A percentile compares a stretch with the other conserved stretches of the same genome.
Conservation (phyloP, 2,329 filamentous ascomycete species). For the Fusarium sp. region DNA sequence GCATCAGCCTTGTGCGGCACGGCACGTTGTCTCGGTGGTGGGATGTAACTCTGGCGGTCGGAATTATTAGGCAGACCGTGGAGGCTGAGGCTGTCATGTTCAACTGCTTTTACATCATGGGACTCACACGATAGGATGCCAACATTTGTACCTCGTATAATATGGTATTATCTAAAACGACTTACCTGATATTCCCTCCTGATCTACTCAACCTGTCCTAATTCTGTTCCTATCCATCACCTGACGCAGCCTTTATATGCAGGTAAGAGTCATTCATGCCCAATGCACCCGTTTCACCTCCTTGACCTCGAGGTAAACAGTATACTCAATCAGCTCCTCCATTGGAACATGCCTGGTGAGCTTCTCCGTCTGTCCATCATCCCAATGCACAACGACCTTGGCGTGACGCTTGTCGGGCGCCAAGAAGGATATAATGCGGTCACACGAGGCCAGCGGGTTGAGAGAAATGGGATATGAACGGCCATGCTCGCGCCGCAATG, state of each 20-base stretch:
- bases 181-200: background rate
- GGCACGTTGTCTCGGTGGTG: constrained; percentile 15
- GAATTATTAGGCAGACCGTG: constrained; percentile 38
- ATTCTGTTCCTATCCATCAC: constrained; percentile 1
- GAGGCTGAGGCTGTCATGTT: constrained; percentile 34
- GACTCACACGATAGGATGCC: constrained; percentile 12
- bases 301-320: constrained; percentile 41
- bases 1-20: constrained; percentile 39
- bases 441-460: constrained; percentile 18
- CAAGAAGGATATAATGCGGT: constrained; percentile 39
- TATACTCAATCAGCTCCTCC: constrained; percentile 35
- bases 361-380: constrained; percentile 38
- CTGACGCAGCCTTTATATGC: constrained; percentile 9
- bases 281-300: constrained; percentile 42
- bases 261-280: constrained; percentile 13
- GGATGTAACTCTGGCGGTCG: constrained; percentile 19
- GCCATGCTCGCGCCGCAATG: constrained; percentile 30
- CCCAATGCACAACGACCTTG: constrained; percentile 47
- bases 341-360: constrained; percentile 40
- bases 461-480: constrained; percentile 38
- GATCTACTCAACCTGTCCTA: background rate
- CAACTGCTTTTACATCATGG: constrained; percentile 19
- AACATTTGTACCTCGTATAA: constrained; percentile 16
- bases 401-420: constrained; percentile 37
- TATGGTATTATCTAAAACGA: constrained; percentile 1